Conservation (phyloP, 1,284 basidiomycete species). For the Tilletia setariae region DNA sequence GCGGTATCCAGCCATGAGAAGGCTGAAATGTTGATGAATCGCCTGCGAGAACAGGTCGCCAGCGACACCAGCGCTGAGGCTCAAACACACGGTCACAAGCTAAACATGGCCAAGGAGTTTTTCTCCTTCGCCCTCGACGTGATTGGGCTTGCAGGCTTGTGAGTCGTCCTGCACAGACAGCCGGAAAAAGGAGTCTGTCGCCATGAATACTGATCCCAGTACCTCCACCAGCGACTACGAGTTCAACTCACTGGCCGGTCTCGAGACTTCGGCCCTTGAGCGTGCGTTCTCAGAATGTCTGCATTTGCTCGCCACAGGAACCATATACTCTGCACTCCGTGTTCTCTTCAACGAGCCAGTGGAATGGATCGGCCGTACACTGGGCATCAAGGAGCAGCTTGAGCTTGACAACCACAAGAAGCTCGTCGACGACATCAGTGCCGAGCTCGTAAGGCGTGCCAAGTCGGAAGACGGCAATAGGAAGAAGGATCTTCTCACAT, state of each 20-base stretch:
- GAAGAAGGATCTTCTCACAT: conserved; percentile 74
- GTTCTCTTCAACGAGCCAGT: background rate
- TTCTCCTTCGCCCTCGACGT: conserved; percentile 7
- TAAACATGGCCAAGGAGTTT: background rate
- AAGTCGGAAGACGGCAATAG: conserved; percentile 71
- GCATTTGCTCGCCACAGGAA: conserved; percentile 13
- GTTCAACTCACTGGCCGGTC: background rate
- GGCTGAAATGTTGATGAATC: background rate
- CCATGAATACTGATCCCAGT: background rate
- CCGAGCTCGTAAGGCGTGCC: conserved; percentile 75
- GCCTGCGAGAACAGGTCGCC: background rate
- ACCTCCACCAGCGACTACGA: conserved; percentile 1
- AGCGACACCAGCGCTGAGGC: background rate
- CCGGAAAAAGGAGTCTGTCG: background rate
- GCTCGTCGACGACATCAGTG: conserved; percentile 70
- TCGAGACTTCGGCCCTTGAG: conserved; percentile 65
- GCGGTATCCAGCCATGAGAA: background rate
- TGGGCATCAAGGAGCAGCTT: conserved; percentile 15
- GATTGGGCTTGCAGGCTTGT: background rate
- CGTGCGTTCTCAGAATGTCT: conserved; percentile 40
- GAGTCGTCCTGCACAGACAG: background rate
- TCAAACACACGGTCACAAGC: background rate
- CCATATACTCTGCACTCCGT: conserved; percentile 12
- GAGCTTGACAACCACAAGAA: conserved; percentile 58
- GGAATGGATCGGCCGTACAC: background rate